Conservation (phyloP, 208 protist genomes). For the Leishmania lainsoni region DNA sequence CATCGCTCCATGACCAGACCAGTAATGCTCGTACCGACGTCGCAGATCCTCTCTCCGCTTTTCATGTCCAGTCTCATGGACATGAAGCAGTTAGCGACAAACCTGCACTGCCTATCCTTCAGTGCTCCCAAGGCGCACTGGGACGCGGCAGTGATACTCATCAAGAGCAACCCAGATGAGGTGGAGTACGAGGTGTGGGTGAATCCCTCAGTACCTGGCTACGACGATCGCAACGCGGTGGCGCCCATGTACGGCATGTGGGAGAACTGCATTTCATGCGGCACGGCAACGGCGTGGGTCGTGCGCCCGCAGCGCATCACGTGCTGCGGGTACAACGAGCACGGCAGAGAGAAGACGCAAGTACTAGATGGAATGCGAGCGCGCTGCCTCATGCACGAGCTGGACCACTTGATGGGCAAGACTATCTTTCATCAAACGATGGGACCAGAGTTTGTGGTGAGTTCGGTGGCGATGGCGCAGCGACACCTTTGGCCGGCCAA, state of each 20-base stretch:
- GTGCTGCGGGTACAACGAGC: conserved; percentile 67
- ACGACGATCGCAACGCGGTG: conserved; percentile 69
- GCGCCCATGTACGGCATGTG: conserved; percentile 93
- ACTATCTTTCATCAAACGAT: conserved; percentile 81
- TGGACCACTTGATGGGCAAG: conserved; percentile 85
- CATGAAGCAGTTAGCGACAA: conserved; percentile 55
- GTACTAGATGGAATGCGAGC: conserved; percentile 86
- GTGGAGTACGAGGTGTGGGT: conserved; percentile 87
- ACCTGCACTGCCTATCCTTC: conserved; percentile 81
- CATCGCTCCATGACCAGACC: conserved; percentile 80
- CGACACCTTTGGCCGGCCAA: conserved; percentile 81
- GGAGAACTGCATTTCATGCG: conserved; percentile 91
- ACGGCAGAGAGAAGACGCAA: conserved; percentile 76
- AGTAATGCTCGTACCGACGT: conserved; percentile 42
- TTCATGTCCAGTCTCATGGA: conserved; percentile 68
- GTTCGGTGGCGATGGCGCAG: conserved; percentile 72
- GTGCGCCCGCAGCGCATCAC: conserved; percentile 82
- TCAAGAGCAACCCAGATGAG: conserved; percentile 70
- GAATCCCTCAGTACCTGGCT: conserved; percentile 77
- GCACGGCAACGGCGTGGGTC: conserved; percentile 74
- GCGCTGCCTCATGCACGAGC: conserved; percentile 88
- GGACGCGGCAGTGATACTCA: conserved; percentile 79
- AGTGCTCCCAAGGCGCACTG: conserved; percentile 85
- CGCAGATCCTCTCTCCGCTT: conserved; percentile 35
- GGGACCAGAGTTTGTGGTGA: conserved; percentile 85